phyloP scores from a whole-genome alignment of 2,329 filamentous ascomycete genomes.

The Penicillium sp. region DNA sequence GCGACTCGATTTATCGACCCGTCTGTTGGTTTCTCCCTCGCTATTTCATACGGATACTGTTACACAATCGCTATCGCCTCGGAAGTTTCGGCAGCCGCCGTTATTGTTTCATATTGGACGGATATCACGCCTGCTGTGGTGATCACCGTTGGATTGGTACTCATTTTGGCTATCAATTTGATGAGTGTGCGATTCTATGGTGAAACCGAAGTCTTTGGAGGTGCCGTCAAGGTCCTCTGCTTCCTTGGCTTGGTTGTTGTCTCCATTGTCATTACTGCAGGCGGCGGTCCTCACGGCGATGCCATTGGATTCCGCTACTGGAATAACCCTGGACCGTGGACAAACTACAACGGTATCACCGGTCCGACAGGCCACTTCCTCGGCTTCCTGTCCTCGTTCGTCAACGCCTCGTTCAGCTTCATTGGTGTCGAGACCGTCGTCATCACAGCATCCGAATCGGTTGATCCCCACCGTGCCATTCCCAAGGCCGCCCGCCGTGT shows the following conservation, averaged over 20 bases:
- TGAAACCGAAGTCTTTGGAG: constrained; percentile 34
- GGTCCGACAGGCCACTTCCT: constrained; percentile 38
- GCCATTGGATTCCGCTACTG: constrained; percentile 39
- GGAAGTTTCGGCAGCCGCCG: constrained; percentile 78
- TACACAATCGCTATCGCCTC: constrained; percentile 73
- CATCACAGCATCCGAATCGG: constrained; percentile 44
- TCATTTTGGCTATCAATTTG: constrained; percentile 35
- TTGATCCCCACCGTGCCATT: constrained; percentile 41
- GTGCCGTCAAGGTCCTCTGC: constrained; percentile 35
- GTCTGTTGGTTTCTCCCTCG: constrained; percentile 89
- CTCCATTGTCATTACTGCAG: constrained; percentile 37
- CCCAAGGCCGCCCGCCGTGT: constrained; percentile 45
- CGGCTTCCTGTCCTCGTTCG: constrained; percentile 40
- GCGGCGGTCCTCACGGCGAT: constrained; percentile 33
- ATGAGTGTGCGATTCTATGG: constrained; percentile 36
- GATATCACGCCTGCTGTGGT: constrained; percentile 68
- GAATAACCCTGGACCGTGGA: constrained; percentile 36
- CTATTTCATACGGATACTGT: constrained; percentile 73
- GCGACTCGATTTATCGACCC: constrained; percentile 88
- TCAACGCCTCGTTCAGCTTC: constrained; percentile 44
- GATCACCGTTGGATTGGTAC: constrained; percentile 50
- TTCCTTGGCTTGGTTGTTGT: constrained; percentile 32
- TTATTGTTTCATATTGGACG: constrained; percentile 81
- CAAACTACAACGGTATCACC: constrained; percentile 32
- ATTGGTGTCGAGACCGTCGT: constrained; percentile 45